Evolutionary conservation across 2,329 filamentous ascomycete species (phyloP).

Genomic region (Ascochyta pisi): DNA sequence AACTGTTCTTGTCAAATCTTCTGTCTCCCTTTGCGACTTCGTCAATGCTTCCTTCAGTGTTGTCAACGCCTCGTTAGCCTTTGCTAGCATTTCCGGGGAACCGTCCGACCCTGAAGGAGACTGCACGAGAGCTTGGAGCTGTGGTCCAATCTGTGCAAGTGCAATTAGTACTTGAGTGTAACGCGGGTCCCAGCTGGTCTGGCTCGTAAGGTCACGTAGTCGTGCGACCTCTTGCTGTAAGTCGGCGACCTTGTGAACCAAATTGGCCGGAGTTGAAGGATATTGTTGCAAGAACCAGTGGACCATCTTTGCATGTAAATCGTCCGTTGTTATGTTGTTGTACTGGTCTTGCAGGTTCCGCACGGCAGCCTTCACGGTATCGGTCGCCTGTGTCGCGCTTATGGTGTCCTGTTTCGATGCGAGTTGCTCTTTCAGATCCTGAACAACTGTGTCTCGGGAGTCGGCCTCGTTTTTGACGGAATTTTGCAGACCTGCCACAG

Average conservation of each 20-base stretch:
- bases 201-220: constrained; percentile 2
- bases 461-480: background rate
- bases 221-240: constrained; percentile 13
- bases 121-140: constrained; percentile 6
- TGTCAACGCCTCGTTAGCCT: background rate
- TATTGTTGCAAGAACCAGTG: constrained; percentile 32
- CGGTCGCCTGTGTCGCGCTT: background rate
- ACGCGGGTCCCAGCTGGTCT: constrained; percentile 6
- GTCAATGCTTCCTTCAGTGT: background rate
- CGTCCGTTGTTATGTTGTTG: constrained; percentile 36
- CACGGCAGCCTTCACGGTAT: constrained; percentile 13
- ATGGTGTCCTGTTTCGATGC: constrained; percentile 8
- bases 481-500: background rate
- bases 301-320: constrained; percentile 32
- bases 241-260: constrained; percentile 7
- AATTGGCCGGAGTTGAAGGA: constrained; percentile 6
- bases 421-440: constrained; percentile 1
- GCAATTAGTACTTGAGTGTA: background rate
- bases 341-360: constrained; percentile 29
- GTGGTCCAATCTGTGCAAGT: constrained; percentile 2
- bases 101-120: background rate
- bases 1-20: background rate
- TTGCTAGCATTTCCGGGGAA: background rate
- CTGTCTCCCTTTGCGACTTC: background rate
- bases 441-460: background rate